Percentiles rank a stretch among this genome's conserved stretches.
phyloP scores from a whole-genome alignment of 2,329 filamentous ascomycete genomes.

The Daldinia sp. region DNA sequence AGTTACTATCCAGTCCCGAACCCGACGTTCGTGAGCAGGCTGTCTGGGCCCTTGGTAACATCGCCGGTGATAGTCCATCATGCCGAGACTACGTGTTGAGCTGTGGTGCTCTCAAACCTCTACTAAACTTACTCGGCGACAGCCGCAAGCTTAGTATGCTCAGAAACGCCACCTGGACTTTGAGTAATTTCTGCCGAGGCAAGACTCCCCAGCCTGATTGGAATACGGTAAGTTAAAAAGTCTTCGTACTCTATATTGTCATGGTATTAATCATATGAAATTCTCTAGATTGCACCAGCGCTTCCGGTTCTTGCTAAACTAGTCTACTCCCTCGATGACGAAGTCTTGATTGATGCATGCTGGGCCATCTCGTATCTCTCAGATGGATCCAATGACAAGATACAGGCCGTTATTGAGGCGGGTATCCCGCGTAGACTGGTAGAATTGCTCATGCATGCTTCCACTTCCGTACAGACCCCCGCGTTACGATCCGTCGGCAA shows the following conservation, averaged over 20 bases:
- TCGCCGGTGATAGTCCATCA: conserved; percentile 96
- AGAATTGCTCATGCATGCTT: conserved; percentile 97
- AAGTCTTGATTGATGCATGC: conserved; percentile 98
- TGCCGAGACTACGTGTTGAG: conserved; percentile 97
- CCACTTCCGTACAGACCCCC: conserved; percentile 97
- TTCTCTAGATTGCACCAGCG: conserved; percentile 84
- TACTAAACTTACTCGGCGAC: conserved; percentile 90
- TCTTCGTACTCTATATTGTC: not conserved
- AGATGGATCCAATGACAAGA: conserved; percentile 98
- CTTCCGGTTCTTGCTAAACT: conserved; percentile 96
- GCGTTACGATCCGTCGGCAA: conserved; percentile 97
- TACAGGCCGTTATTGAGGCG: conserved; percentile 98
- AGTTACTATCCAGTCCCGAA: conserved; percentile 94
- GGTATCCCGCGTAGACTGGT: conserved; percentile 96
- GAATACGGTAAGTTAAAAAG: conserved; percentile 78
- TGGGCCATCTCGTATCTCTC: conserved; percentile 99
- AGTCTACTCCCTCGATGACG: conserved; percentile 97
- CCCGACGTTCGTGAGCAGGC: conserved; percentile 98
- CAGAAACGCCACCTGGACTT: conserved; percentile 96
- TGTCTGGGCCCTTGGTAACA: conserved; percentile 98
- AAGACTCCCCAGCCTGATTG: conserved; percentile 99
- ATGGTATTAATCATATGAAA: conserved; percentile 37
- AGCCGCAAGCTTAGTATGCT: conserved; percentile 99
- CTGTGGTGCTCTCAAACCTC: conserved; percentile 89
- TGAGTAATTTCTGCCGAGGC: conserved; percentile 99